Percentiles rank a stretch among this genome's conserved stretches.
Conservation (phyloP, 1,284 basidiomycete genomes). For the Phellinidium pouzarii region DNA sequence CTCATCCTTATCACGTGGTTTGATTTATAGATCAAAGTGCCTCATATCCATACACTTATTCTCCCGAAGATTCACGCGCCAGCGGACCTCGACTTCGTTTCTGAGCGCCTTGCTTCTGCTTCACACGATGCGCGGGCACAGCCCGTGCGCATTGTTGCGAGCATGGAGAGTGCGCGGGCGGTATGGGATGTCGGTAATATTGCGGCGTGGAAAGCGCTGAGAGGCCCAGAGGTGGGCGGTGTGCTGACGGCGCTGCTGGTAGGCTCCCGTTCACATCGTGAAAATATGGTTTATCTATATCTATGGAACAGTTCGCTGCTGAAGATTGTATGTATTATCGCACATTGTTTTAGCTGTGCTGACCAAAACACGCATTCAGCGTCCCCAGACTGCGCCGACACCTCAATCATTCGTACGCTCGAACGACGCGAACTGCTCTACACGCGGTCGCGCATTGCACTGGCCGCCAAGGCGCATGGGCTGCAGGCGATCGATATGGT, state of each 20-base stretch:
- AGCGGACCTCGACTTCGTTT: constrained; percentile 58
- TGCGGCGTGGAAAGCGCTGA: constrained; percentile 51
- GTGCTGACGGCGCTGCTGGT: constrained; percentile 49
- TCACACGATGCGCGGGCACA: constrained; percentile 22
- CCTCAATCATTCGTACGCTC: constrained; percentile 74
- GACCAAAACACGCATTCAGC: background rate
- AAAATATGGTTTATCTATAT: constrained; percentile 10
- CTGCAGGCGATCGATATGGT: constrained; percentile 91
- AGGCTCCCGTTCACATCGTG: constrained; percentile 7
- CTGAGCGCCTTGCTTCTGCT: constrained; percentile 35
- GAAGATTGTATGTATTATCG: constrained; percentile 69
- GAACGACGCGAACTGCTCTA: constrained; percentile 75
- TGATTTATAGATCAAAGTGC: constrained; percentile 36
- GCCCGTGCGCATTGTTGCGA: constrained; percentile 62
- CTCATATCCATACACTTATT: constrained; percentile 54
- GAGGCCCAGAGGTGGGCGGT: constrained; percentile 40
- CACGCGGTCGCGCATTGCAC: constrained; percentile 80
- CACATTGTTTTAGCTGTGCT: constrained; percentile 1
- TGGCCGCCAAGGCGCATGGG: constrained; percentile 79
- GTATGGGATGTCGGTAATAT: constrained; percentile 57
- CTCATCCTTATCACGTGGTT: background rate
- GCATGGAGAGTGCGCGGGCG: constrained; percentile 73
- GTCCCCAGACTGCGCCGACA: constrained; percentile 72
- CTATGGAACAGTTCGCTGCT: constrained; percentile 69
- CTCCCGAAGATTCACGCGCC: constrained; percentile 75